These are phyloP conservation scores for Hibiscus tridactylites DNA, from an alignment of 345 rosid species.

Conservation along the genomic window DNA sequence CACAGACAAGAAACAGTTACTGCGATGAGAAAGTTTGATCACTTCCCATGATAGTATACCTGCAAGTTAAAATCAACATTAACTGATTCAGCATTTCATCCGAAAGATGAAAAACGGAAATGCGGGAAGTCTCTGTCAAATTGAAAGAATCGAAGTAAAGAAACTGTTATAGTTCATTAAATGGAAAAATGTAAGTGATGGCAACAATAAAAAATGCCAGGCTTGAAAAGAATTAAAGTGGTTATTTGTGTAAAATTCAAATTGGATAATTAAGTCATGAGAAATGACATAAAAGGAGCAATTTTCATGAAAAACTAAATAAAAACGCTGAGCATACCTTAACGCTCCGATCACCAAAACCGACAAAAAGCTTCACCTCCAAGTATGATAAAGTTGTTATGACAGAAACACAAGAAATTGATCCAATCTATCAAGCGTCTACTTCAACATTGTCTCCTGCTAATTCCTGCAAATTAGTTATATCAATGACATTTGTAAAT, in stretches of 20 bases:
- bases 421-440: constrained; percentile 48
- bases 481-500: constrained; percentile 3
- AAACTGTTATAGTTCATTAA: not conserved
- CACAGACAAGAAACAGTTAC: not conserved
- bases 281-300: not conserved
- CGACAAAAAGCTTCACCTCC: constrained; percentile 81
- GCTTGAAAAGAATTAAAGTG: not conserved
- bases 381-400: constrained; percentile 54
- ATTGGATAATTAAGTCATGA: not conserved
- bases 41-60: constrained; percentile 4
- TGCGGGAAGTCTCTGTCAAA: not conserved
- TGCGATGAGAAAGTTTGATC: not conserved
- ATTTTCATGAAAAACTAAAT: not conserved
- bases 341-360: constrained; percentile 51
- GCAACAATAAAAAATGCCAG: not conserved
- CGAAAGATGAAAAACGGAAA: not conserved
- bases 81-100: not conserved
- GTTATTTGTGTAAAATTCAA: not conserved
- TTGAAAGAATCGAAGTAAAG: not conserved
- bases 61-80: not conserved
- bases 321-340: constrained; percentile 36
- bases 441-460: constrained; percentile 54
- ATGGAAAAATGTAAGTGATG: not conserved
- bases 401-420: constrained; percentile 58
- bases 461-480: constrained; percentile 46